These are phyloP conservation scores for Sphaerulina vaccinii DNA, from an alignment of 2,329 filamentous ascomycete species.

Conservation along the genomic window DNA sequence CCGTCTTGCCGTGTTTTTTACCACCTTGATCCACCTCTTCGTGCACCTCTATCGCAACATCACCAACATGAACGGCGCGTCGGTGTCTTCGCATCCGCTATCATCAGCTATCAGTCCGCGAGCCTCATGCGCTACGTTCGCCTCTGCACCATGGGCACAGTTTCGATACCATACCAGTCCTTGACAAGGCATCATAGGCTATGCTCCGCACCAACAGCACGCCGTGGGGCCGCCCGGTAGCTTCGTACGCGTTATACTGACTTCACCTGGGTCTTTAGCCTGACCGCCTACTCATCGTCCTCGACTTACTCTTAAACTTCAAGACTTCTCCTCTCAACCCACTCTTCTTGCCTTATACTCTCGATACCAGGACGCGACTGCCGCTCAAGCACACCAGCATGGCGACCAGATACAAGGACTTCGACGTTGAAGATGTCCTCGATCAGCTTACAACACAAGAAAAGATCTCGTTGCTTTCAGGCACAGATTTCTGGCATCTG, in stretches of 20 bases:
- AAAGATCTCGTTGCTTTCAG: conserved; percentile 36
- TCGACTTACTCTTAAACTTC: not conserved
- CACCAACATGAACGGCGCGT: too few relatives aligned
- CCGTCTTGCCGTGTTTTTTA: not conserved
- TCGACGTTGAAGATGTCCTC: conserved; percentile 35
- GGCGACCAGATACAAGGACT: conserved; percentile 25
- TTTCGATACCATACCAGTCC: too few relatives aligned
- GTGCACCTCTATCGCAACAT: too few relatives aligned
- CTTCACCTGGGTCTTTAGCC: not conserved
- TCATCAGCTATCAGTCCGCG: too few relatives aligned
- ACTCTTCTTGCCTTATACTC: not conserved
- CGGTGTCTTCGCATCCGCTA: too few relatives aligned
- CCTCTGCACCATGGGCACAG: too few relatives aligned
- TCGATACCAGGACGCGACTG: not conserved
- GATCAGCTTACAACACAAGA: conserved; percentile 32
- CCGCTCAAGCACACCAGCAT: not conserved
- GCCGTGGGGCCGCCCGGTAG: not conserved
- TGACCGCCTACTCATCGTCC: not conserved
- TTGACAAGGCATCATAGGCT: too few relatives aligned
- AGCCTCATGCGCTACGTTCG: too few relatives aligned
- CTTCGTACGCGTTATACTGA: not conserved
- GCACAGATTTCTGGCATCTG: conserved; percentile 68
- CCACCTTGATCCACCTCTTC: too few relatives aligned
- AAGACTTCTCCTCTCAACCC: not conserved
- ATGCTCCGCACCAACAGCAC: not conserved